Evolutionary conservation across 2,329 filamentous ascomycete species (phyloP).

Genomic region (Pseudogymnoascus sp.): DNA sequence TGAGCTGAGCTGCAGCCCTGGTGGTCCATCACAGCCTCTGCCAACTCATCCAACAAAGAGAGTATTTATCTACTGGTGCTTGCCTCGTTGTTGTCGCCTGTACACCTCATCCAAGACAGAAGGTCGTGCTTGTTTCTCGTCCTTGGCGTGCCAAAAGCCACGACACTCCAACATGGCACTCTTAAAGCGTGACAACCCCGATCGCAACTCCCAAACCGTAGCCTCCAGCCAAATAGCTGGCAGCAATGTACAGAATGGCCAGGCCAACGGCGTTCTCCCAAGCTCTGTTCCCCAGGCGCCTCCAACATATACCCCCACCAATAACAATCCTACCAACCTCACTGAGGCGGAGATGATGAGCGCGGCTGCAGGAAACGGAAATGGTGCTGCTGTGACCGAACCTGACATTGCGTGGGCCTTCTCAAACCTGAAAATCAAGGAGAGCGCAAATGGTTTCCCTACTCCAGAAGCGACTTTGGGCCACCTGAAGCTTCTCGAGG

Average conservation of each 20-base stretch:
- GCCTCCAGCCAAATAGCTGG: background rate
- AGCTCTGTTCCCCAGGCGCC: background rate
- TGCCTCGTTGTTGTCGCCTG: background rate
- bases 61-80: background rate
- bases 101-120: background rate
- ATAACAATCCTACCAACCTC: background rate
- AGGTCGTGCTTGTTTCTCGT: background rate
- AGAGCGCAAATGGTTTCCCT: slow-evolving; percentile 29
- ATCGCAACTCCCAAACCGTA: background rate
- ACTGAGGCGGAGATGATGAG: background rate
- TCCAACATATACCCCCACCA: background rate
- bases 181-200: background rate
- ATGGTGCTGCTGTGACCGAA: background rate
- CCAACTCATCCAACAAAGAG: background rate
- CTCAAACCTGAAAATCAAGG: slow-evolving; percentile 32
- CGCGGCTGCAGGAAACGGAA: background rate
- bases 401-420: slow-evolving; percentile 26
- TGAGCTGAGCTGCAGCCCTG: background rate
- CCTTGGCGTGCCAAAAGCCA: background rate
- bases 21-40: background rate
- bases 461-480: slow-evolving; percentile 55
- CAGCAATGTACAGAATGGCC: background rate
- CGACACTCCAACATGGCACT: background rate
- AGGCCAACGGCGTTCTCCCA: background rate
- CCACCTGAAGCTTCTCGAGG: slow-evolving; percentile 66